Percentiles rank a stretch among this genome's conserved stretches.
phyloP scores from a whole-genome alignment of 345 rosid species.

The Lumnitzera racemosa region DNA sequence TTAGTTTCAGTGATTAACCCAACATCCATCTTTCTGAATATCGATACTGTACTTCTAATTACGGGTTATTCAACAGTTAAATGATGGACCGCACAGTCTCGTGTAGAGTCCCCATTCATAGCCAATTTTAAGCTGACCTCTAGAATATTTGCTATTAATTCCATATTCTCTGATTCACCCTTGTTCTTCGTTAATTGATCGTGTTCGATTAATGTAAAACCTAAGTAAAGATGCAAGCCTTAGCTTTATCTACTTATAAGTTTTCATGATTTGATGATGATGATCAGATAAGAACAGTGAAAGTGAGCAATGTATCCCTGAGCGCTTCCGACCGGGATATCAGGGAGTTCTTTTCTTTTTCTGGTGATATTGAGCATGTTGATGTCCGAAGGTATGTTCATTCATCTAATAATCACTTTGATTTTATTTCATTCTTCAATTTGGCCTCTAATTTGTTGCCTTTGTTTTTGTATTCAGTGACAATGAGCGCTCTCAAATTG shows the following conservation, averaged over 20 bases:
- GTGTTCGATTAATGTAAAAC: too few relatives aligned
- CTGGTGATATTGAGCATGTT: conserved; percentile 75
- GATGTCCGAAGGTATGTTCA: conserved; percentile 49
- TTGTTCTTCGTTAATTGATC: too few relatives aligned
- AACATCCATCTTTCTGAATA: too few relatives aligned
- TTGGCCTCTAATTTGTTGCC: neutral
- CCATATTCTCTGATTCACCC: too few relatives aligned
- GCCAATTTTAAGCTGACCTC: too few relatives aligned
- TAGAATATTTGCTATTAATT: too few relatives aligned
- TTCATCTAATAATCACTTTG: neutral
- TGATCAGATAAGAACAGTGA: conserved; percentile 56
- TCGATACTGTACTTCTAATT: too few relatives aligned
- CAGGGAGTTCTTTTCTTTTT: conserved; percentile 88
- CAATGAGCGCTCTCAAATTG: conserved; percentile 55
- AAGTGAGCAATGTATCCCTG: conserved; percentile 66
- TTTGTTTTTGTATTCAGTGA: conserved; percentile 21
- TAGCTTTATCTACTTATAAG: neutral
- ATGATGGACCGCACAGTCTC: too few relatives aligned
- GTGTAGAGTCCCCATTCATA: too few relatives aligned
- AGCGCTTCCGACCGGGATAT: conserved; percentile 68
- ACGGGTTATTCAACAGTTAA: too few relatives aligned
- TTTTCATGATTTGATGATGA: neutral
- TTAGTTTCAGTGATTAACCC: too few relatives aligned
- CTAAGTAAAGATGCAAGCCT: too few relatives aligned
- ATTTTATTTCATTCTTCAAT: neutral